Evolutionary conservation across 1,284 basidiomycete genomes (phyloP).

Genomic region (Anthracocystis setariae): DNA sequence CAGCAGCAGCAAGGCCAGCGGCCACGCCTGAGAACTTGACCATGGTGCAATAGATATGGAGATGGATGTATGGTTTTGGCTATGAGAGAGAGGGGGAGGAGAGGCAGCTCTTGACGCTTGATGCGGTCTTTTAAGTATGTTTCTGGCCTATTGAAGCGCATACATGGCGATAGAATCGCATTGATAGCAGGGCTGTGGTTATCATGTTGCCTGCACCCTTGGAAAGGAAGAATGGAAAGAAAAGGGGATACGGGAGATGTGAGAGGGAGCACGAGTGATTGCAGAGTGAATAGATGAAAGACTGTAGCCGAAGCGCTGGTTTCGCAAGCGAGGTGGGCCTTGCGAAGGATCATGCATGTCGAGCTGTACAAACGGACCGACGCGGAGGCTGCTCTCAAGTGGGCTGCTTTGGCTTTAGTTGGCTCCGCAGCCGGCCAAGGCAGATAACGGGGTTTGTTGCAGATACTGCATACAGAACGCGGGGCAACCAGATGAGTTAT

Average conservation of each 20-base stretch:
- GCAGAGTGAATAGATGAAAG: background rate
- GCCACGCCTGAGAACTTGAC: conserved; percentile 17
- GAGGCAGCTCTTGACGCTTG: background rate
- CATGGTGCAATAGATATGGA: background rate
- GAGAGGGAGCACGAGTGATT: background rate
- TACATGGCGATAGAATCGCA: too few species aligned
- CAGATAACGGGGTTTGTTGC: background rate
- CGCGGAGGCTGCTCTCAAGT: conserved; percentile 1
- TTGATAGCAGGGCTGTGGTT: too few species aligned
- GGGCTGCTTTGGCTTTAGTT: background rate
- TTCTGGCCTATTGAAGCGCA: too few species aligned
- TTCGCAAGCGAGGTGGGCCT: conserved; percentile 14
- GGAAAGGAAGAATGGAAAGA: background rate
- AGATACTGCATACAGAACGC: too few species aligned
- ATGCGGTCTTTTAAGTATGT: too few species aligned
- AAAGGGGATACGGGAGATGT: background rate
- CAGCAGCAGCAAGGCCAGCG: conserved; percentile 9
- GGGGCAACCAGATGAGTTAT: too few species aligned
- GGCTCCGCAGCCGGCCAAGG: background rate
- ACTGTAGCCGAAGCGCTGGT: conserved; percentile 5
- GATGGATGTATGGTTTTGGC: too few species aligned
- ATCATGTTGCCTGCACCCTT: too few species aligned
- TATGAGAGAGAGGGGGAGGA: background rate
- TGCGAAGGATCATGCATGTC: background rate
- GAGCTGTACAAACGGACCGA: conserved; percentile 26